A percentile compares a stretch with the other conserved stretches of the same genome.
Evolutionary conservation across 2,329 filamentous ascomycete genomes (phyloP).

Genomic region (Thelonectria olida): DNA sequence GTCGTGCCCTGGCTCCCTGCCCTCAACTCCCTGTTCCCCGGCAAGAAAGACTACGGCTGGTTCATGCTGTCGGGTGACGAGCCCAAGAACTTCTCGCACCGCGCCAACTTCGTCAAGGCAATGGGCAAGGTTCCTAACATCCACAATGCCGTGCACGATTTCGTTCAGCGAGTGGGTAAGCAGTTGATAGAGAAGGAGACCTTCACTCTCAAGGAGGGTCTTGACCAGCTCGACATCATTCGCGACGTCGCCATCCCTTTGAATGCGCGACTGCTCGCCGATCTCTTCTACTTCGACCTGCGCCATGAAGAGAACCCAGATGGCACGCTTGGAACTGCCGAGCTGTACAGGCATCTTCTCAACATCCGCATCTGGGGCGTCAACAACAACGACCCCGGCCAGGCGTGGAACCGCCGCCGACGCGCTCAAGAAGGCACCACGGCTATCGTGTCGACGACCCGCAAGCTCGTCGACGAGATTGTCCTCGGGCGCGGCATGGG

Average conservation of each 20-base stretch:
- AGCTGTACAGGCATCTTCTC: slow-evolving; percentile 54
- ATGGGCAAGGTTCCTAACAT: slow-evolving; percentile 47
- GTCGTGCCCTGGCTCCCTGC: slow-evolving; percentile 46
- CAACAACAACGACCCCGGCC: slow-evolving; percentile 57
- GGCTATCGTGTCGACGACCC: slow-evolving; percentile 49
- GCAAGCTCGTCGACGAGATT: slow-evolving; percentile 51
- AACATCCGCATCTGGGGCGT: slow-evolving; percentile 57
- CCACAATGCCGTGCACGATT: slow-evolving; percentile 41
- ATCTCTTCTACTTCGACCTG: slow-evolving; percentile 67
- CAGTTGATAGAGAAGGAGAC: slow-evolving; percentile 53
- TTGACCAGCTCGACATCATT: slow-evolving; percentile 53
- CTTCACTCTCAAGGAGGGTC: slow-evolving; percentile 47
- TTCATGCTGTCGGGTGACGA: slow-evolving; percentile 52
- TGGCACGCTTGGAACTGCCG: slow-evolving; percentile 52
- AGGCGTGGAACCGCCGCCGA: slow-evolving; percentile 56
- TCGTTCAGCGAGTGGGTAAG: slow-evolving; percentile 45
- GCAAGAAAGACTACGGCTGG: slow-evolving; percentile 49
- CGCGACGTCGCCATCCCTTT: slow-evolving; percentile 67
- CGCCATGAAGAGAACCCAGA: slow-evolving; percentile 62
- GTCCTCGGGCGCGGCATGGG: slow-evolving; percentile 42
- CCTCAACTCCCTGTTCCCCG: slow-evolving; percentile 45
- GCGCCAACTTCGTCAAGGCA: slow-evolving; percentile 42
- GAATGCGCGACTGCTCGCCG: slow-evolving; percentile 63
- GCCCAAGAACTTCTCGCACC: slow-evolving; percentile 43
- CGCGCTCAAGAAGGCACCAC: slow-evolving; percentile 51